These are phyloP conservation scores for Trichoderma reesei DNA, from an alignment of 495 filamentous ascomycete species.

Conservation along the genomic window DNA sequence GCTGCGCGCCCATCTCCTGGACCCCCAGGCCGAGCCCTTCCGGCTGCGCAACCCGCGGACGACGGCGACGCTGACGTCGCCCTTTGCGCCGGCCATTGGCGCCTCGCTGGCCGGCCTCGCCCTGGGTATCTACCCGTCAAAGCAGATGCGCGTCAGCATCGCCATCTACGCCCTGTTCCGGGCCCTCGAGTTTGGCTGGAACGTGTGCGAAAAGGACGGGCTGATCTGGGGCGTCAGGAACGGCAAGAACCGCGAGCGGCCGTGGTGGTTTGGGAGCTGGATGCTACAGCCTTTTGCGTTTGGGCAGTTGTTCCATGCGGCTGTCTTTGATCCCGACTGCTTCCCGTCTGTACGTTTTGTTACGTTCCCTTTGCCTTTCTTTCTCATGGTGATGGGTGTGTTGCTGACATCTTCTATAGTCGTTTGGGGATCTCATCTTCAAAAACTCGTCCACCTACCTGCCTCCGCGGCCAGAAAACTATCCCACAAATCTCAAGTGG, in stretches of 20 bases:
- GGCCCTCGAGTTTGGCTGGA: slow-evolving; percentile 80
- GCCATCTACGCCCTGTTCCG: slow-evolving; percentile 70
- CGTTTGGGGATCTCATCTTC: slow-evolving; percentile 49
- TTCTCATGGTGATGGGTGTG: neutral
- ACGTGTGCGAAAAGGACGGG: slow-evolving; percentile 68
- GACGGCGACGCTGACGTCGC: slow-evolving; percentile 62
- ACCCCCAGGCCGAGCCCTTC: slow-evolving; percentile 64
- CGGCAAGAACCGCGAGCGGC: slow-evolving; percentile 35
- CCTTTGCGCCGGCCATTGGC: slow-evolving; percentile 76
- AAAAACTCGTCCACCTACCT: slow-evolving; percentile 69
- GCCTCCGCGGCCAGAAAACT: slow-evolving; percentile 56
- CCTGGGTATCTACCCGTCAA: slow-evolving; percentile 65
- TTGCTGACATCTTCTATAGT: neutral
- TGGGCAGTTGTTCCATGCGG: slow-evolving; percentile 83
- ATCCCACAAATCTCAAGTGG: slow-evolving; percentile 61
- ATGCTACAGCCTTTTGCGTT: slow-evolving; percentile 85
- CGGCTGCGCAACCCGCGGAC: slow-evolving; percentile 71
- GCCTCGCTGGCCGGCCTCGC: slow-evolving; percentile 77
- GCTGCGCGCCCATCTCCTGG: slow-evolving; percentile 66
- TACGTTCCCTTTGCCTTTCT: neutral
- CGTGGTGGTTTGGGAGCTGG: slow-evolving; percentile 95
- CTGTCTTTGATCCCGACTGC: slow-evolving; percentile 86
- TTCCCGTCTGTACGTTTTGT: slow-evolving; percentile 46
- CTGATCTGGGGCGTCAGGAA: slow-evolving; percentile 53
- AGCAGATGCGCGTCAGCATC: slow-evolving; percentile 67